These are phyloP conservation scores for Alternaria consortialis DNA, from an alignment of 2,329 filamentous ascomycete genomes.

Conservation along the genomic window DNA sequence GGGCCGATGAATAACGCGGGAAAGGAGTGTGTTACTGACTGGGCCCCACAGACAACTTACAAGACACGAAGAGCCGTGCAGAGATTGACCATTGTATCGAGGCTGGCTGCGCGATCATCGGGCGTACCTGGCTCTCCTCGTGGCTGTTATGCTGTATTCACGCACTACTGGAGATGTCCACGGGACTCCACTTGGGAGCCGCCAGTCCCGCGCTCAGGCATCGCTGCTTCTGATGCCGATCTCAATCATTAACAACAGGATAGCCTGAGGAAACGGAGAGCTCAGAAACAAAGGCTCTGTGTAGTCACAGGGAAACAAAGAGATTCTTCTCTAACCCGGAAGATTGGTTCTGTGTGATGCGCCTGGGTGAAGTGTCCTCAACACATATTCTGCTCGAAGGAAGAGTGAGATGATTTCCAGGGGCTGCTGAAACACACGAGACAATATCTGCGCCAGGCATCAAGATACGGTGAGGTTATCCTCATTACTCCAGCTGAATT, in stretches of 20 bases:
- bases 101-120: background rate
- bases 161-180: background rate
- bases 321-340: background rate
- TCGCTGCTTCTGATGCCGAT: background rate
- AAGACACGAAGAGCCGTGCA: background rate
- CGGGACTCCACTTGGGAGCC: background rate
- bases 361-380: background rate
- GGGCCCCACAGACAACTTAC: background rate
- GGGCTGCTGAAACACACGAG: background rate
- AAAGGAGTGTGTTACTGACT: background rate
- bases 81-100: background rate
- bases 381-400: background rate
- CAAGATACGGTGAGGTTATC: conserved; percentile 1
- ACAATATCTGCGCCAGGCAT: background rate
- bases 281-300: background rate
- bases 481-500: background rate
- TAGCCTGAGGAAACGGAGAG: background rate
- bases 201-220: background rate
- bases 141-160: background rate
- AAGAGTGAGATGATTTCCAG: no score
- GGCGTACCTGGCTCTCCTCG: background rate
- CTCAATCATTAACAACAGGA: background rate
- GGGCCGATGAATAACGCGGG: background rate
- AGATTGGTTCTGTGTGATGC: background rate
- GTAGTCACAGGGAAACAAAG: no score